Percentiles rank a stretch among this genome's conserved stretches.
These are phyloP conservation scores for Sporothrix protearum DNA, from an alignment of 2,329 filamentous ascomycete genomes.

Conservation along the genomic window DNA sequence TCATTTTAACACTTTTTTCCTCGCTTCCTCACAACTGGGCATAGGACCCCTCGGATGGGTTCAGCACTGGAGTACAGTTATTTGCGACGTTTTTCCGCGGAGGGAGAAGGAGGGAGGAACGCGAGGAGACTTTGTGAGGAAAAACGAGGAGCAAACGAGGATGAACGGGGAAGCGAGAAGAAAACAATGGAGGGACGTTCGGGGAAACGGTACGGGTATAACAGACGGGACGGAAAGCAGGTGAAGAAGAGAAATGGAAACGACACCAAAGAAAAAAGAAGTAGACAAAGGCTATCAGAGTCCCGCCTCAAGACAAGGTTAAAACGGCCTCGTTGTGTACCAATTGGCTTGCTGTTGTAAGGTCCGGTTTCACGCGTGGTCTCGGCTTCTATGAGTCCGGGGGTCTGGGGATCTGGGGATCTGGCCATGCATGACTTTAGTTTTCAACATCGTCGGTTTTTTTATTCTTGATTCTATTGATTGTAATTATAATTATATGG, in stretches of 20 bases:
- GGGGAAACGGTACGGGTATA: not conserved
- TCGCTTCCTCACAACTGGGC: not conserved
- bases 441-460: not conserved
- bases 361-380: not conserved
- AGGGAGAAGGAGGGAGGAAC: not conserved
- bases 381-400: conserved; percentile 1
- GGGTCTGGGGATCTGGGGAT: too few relatives aligned
- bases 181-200: not conserved
- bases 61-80: not conserved
- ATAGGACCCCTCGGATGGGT: not conserved
- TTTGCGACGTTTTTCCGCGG: not conserved
- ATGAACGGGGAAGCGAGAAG: not conserved
- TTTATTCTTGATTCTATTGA: too few relatives aligned
- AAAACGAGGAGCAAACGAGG: not conserved
- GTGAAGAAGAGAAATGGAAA: not conserved
- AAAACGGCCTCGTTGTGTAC: not conserved
- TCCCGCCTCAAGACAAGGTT: not conserved
- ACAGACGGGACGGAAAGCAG: not conserved
- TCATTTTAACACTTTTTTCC: not conserved
- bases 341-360: not conserved
- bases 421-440: not conserved
- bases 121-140: not conserved
- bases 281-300: not conserved
- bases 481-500: too few relatives aligned
- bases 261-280: not conserved